Evolutionary conservation across 495 filamentous ascomycete species (phyloP).

Genomic region (Entonaema liquescens): DNA sequence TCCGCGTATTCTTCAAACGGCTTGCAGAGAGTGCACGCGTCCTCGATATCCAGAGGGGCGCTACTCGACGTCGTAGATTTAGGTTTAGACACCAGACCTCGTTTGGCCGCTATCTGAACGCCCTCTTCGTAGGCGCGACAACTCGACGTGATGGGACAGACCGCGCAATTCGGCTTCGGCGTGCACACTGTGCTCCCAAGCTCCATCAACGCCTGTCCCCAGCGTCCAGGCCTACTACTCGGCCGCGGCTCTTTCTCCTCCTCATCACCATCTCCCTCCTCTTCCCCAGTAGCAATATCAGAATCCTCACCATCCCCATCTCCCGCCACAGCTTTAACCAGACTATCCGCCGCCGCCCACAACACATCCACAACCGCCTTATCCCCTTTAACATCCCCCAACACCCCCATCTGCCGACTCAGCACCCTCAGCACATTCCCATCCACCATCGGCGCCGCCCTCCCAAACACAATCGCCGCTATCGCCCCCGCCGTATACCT

Average conservation of each 20-base stretch:
- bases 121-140: conserved; percentile 56
- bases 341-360: conserved; percentile 53
- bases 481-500: conserved; percentile 59
- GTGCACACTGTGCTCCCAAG: conserved; percentile 58
- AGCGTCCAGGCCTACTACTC: conserved; percentile 52
- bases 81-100: conserved; percentile 25
- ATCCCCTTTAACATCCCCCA: conserved; percentile 53
- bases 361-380: conserved; percentile 48
- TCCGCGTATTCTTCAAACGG: conserved; percentile 43
- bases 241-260: conserved; percentile 1
- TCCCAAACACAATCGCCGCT: conserved; percentile 57
- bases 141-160: conserved; percentile 52
- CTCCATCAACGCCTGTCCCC: conserved; percentile 61
- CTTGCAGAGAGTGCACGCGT: conserved; percentile 51
- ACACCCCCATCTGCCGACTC: conserved; percentile 53
- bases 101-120: conserved; percentile 33
- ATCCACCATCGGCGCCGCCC: conserved; percentile 56
- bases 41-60: conserved; percentile 50
- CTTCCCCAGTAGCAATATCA: neutral
- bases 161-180: conserved; percentile 55
- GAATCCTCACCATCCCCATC: conserved; percentile 31
- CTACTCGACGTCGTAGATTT: neutral
- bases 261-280: neutral
- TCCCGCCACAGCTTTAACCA: conserved; percentile 51
- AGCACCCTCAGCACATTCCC: conserved; percentile 59